Evolutionary conservation across 192 early-diverging fungal species (phyloP).

Genomic region (Mortierella claussenii): DNA sequence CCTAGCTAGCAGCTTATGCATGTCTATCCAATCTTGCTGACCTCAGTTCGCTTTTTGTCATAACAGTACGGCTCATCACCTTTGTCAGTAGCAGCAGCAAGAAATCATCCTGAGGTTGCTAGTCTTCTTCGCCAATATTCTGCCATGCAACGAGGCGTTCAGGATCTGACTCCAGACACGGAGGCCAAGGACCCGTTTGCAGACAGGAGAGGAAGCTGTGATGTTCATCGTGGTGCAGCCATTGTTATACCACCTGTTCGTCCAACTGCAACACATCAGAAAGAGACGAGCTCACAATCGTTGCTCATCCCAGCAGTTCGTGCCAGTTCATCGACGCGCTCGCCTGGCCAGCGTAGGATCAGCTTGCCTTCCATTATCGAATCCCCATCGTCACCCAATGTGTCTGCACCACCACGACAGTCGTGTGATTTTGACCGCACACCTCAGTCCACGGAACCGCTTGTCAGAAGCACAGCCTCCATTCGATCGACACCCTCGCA

Average conservation of each 20-base stretch:
- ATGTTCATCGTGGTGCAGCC: slow-evolving; percentile 14
- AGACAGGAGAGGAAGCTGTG: slow-evolving; percentile 27
- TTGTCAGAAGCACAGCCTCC: slow-evolving; percentile 23
- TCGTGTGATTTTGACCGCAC: slow-evolving; percentile 39
- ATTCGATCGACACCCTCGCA: slow-evolving; percentile 23
- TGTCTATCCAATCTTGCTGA: no score
- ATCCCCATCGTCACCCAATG: slow-evolving; percentile 31
- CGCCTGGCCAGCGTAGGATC: slow-evolving; percentile 31
- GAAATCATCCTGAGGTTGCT: slow-evolving; percentile 62
- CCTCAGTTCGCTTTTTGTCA: slow-evolving; percentile 1
- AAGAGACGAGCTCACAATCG: slow-evolving; percentile 26
- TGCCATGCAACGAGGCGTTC: slow-evolving; percentile 45
- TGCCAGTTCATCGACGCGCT: slow-evolving; percentile 6
- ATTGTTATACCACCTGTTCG: slow-evolving; percentile 2
- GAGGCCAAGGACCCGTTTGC: slow-evolving; percentile 22
- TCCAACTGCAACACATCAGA: slow-evolving; percentile 2
- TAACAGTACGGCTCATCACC: slow-evolving; percentile 62
- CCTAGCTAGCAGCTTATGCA: no score
- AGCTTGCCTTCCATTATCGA: slow-evolving; percentile 47
- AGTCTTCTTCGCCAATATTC: slow-evolving; percentile 41
- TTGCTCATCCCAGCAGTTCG: neutral
- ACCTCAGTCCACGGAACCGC: slow-evolving; percentile 46
- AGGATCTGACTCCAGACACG: slow-evolving; percentile 36
- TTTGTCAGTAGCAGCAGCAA: slow-evolving; percentile 61
- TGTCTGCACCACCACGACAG: slow-evolving; percentile 28